These are phyloP conservation scores for Terfezia boudieri DNA, from an alignment of 495 filamentous ascomycete genomes.

Conservation along the genomic window DNA sequence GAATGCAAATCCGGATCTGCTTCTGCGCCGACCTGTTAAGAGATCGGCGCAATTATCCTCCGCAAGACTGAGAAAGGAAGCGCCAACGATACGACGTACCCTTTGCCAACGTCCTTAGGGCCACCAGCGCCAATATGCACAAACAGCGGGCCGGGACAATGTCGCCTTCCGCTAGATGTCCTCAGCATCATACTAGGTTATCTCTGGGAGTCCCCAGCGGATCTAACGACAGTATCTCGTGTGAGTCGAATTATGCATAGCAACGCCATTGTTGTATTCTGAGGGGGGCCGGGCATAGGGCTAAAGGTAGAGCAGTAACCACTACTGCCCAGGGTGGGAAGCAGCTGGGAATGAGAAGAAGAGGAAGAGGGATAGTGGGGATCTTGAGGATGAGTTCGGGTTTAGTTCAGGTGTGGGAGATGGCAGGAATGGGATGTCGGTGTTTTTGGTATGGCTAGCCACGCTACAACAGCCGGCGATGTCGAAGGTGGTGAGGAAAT, in stretches of 20 bases:
- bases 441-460: neutral
- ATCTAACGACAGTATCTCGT: constrained; percentile 9
- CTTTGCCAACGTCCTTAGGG: too few relatives aligned
- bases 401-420: neutral
- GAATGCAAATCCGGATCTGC: too few relatives aligned
- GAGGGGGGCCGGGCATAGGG: neutral
- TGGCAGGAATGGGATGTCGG: neutral
- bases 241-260: constrained; percentile 11
- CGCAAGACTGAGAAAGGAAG: too few relatives aligned
- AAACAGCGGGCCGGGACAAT: neutral
- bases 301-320: neutral
- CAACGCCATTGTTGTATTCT: constrained; percentile 8
- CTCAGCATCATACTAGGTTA: neutral
- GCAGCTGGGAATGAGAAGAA: neutral
- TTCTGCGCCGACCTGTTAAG: too few relatives aligned
- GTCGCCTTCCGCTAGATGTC: neutral
- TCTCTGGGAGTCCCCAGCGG: constrained; percentile 8
- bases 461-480: neutral
- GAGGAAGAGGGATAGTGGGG: neutral
- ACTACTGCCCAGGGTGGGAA: neutral
- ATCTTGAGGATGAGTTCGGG: neutral
- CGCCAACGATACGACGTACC: too few relatives aligned
- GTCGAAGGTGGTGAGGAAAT: neutral
- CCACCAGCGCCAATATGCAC: too few relatives aligned
- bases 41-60: too few relatives aligned